These are phyloP conservation scores for Erodium maritimum DNA, from an alignment of 345 rosid genomes.

Conservation along the genomic window DNA sequence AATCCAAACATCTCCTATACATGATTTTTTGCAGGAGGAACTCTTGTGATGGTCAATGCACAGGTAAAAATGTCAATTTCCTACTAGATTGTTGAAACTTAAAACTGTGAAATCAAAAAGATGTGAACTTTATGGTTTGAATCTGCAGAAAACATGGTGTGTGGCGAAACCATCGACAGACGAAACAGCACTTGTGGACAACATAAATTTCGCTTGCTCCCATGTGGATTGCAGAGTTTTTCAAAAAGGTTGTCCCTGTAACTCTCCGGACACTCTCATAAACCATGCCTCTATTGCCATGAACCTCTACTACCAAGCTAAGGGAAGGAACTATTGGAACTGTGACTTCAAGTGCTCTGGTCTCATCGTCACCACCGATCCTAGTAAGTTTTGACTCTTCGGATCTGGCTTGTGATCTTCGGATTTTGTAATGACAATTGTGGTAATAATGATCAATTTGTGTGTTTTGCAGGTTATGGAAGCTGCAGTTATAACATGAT, in stretches of 20 bases:
- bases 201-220: slow-evolving; percentile 49
- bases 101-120: too few relatives aligned
- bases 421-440: too few relatives aligned
- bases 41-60: slow-evolving; percentile 23
- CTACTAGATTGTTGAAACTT: too few relatives aligned
- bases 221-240: slow-evolving; percentile 42
- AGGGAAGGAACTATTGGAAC: slow-evolving; percentile 53
- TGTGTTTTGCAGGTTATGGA: slow-evolving; percentile 35
- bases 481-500: slow-evolving; percentile 30
- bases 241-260: slow-evolving; percentile 24
- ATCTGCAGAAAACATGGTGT: slow-evolving; percentile 53
- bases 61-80: too few relatives aligned
- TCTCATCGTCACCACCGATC: slow-evolving; percentile 45
- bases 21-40: slow-evolving; percentile 16
- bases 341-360: slow-evolving; percentile 54
- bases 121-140: too few relatives aligned
- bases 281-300: slow-evolving; percentile 62
- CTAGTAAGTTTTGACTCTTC: slow-evolving; percentile 25
- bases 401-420: too few relatives aligned
- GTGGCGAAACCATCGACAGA: slow-evolving; percentile 66
- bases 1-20: background rate
- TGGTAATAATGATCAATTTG: too few relatives aligned
- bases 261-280: slow-evolving; percentile 32
- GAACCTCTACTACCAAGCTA: slow-evolving; percentile 63
- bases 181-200: slow-evolving; percentile 29